Evolutionary conservation across 192 early-diverging fungal genomes (phyloP), one percentile per base, ranked within the genome.

Genomic region (Coemansia sp.): DNA sequence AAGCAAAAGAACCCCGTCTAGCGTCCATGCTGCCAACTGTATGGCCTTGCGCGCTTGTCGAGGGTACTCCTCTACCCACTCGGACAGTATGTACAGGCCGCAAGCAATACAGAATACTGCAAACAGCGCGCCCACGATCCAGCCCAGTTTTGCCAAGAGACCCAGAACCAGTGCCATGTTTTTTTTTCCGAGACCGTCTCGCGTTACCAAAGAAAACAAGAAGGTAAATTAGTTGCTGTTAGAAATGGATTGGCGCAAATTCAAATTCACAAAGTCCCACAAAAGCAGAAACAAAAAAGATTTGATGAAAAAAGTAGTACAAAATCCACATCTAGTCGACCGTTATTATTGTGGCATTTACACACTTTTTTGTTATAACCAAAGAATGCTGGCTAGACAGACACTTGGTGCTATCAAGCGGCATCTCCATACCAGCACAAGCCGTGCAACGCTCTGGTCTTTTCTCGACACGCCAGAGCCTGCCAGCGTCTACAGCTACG

Each of bases 1-100:
- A 17, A 98, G 85, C 51, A 90, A 63, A 72, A 95, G 95, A 41
- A 91, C 64, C 12, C 69, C 82, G 37, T 91, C 85, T 5, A 93
- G 87, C 7, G 76, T 63, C 90, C 90, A 77, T 28, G 79, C 58
- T 1, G 61, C 43, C 59, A 53, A 60, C 52, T 70, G 62, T 35
- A 83, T 74, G 14, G 69, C 72, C 32, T 57, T 70, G 39, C 72
- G 72, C 51, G 76, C 65, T 57, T 55, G 66, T 32, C 78, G 71
- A 12, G 83, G 78, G 41, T 68, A 57, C 72, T 85, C 83, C 28
- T 85, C 83, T 5, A 75, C 83, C 72, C 78, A 74, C 57, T 80
- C 78, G 14, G 83, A 80, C 17, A 81, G 66, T n/a, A 78, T 58
- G 45, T 78, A 85, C 33, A 76, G 70, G 8, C 72, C 76, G 53